These are phyloP conservation scores for Aspergillus transmontanensis DNA, from an alignment of 2,329 filamentous ascomycete species.

Conservation along the genomic window DNA sequence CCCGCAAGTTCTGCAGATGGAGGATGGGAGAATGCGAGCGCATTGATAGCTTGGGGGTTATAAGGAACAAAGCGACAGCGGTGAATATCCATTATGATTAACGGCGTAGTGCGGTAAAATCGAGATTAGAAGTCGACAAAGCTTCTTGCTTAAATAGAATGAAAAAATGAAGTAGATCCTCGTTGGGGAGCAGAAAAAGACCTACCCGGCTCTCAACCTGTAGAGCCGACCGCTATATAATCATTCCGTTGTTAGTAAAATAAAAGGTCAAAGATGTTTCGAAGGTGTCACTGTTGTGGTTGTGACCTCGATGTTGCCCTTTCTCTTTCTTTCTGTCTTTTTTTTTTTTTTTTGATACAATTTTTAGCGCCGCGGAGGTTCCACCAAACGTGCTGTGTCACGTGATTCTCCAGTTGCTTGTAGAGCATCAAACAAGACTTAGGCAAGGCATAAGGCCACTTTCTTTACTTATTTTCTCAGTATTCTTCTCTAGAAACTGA, in stretches of 20 bases:
- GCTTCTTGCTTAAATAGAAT: not conserved
- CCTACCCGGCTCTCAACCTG: constrained; percentile 21
- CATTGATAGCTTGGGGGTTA: constrained; percentile 88
- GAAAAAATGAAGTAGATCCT: not conserved
- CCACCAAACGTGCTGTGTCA: constrained; percentile 20
- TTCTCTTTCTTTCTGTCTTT: constrained; percentile 3
- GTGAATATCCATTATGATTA: constrained; percentile 81
- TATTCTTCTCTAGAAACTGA: not conserved
- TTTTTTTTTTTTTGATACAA: constrained; percentile 29
- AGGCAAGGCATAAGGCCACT: not conserved
- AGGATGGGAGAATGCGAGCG: constrained; percentile 87
- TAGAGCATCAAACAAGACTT: not conserved
- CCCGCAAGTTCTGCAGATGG: constrained; percentile 48
- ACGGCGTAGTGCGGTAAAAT: constrained; percentile 8
- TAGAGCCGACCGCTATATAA: constrained; percentile 25
- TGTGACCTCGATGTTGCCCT: constrained; percentile 15
- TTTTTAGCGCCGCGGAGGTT: constrained; percentile 28
- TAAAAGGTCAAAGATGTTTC: not conserved
- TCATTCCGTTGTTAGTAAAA: constrained; percentile 21
- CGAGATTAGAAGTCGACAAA: constrained; percentile 13
- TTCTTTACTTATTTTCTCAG: not conserved
- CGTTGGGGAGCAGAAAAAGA: constrained; percentile 1
- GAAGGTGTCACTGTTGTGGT: constrained; percentile 2
- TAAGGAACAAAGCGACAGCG: constrained; percentile 95
- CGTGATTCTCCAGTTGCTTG: constrained; percentile 17